A percentile compares a stretch with the other conserved stretches of the same genome.
These are phyloP conservation scores for Sugiyamaella sp. DNA, from an alignment of 1,139 yeast species.

Conservation along the genomic window DNA sequence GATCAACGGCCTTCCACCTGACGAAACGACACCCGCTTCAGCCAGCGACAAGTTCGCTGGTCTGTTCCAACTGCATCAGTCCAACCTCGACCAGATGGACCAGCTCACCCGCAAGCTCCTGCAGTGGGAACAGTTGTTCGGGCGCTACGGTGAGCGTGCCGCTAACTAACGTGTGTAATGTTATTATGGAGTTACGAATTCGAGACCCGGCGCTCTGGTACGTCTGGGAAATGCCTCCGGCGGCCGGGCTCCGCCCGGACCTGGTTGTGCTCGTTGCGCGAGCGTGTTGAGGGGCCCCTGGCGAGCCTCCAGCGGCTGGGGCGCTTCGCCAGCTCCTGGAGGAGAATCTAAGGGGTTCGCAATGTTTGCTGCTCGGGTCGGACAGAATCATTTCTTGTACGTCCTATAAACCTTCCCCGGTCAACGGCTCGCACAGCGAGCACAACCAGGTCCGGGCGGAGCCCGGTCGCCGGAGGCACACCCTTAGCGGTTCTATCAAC, in stretches of 20 bases:
- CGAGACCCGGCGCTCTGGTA: too few species aligned
- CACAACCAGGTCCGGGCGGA: too few species aligned
- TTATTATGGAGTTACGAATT: slow-evolving; percentile 2
- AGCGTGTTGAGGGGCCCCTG: background rate
- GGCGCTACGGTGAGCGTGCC: slow-evolving; percentile 45
- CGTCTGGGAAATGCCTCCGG: slow-evolving; percentile 1
- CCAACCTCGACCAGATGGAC: slow-evolving; percentile 68
- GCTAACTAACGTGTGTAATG: background rate
- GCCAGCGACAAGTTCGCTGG: slow-evolving; percentile 37
- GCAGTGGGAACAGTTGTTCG: slow-evolving; percentile 77
- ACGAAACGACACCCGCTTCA: slow-evolving; percentile 16
- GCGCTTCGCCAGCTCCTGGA: too few species aligned
- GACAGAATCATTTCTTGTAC: too few species aligned
- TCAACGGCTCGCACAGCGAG: too few species aligned
- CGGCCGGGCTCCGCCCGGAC: background rate
- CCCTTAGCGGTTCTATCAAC: too few species aligned
- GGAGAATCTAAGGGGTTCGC: too few species aligned
- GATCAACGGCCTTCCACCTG: background rate
- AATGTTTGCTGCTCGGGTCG: too few species aligned
- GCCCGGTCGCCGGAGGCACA: too few species aligned
- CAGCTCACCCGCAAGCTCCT: slow-evolving; percentile 66
- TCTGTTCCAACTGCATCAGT: slow-evolving; percentile 54
- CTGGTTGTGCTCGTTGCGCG: background rate
- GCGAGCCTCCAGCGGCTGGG: background rate
- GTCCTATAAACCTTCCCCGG: too few species aligned